These are phyloP conservation scores for Daedaleopsis nitida DNA, from an alignment of 768 basidiomycete genomes.

Conservation along the genomic window DNA sequence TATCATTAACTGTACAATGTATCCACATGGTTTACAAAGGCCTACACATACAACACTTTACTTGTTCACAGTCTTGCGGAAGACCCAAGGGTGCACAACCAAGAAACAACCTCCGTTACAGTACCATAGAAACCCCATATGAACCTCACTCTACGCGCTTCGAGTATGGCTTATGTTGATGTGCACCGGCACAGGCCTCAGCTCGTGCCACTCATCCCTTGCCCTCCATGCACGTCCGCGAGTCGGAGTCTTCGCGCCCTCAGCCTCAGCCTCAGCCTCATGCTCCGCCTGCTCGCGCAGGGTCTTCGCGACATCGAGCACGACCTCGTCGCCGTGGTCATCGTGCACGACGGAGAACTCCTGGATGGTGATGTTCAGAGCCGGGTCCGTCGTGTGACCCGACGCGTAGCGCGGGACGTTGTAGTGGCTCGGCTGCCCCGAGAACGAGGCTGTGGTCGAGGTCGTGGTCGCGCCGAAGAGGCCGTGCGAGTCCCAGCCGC, in stretches of 20 bases:
- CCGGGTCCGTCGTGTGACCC: not conserved
- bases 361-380: constrained; percentile 15
- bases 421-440: no score
- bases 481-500: constrained; percentile 6
- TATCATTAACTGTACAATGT: not conserved
- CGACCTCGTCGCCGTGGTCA: constrained; percentile 11
- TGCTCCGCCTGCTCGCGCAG: no score
- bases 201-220: constrained; percentile 12
- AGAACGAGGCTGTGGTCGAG: no score
- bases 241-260: constrained; percentile 2
- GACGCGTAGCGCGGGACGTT: no score
- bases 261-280: no score
- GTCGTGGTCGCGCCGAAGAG: not conserved
- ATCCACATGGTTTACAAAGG: no score
- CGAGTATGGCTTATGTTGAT: not conserved
- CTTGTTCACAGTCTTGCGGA: no score
- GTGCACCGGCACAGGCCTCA: constrained; percentile 10
- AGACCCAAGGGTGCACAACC: no score
- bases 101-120: no score
- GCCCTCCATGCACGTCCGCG: not conserved
- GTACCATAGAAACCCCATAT: not conserved
- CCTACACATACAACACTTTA: no score
- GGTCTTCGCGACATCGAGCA: not conserved
- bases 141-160: not conserved
- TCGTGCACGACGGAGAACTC: constrained; percentile 21